Evolutionary conservation across 441 rosid species (phyloP).

Genomic region (Populus hybrid): DNA sequence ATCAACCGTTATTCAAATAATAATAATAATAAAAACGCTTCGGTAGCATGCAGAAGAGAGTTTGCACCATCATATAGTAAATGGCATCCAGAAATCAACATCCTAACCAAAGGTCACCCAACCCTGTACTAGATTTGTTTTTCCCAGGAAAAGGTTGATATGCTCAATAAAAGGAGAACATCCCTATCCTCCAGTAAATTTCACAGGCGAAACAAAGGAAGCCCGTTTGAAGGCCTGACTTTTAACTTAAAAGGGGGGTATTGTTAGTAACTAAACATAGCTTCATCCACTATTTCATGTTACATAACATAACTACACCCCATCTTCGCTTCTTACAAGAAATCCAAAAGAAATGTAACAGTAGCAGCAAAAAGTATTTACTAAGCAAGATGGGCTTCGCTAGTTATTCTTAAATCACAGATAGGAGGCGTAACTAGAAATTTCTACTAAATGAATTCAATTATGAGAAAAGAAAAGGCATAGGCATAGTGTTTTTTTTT

Average conservation of each 20-base stretch:
- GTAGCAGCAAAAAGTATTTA: background rate
- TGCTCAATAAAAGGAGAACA: background rate
- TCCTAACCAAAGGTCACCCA: background rate
- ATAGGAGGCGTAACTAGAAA: background rate
- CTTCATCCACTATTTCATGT: background rate
- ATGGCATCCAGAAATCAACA: slow-evolving; percentile 1
- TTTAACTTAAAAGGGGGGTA: background rate
- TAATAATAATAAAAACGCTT: background rate
- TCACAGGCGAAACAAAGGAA: background rate
- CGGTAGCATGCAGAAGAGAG: background rate
- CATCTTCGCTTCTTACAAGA: background rate
- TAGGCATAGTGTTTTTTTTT: background rate
- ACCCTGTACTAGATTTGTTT: background rate
- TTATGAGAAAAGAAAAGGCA: background rate
- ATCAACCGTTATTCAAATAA: background rate
- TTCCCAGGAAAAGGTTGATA: background rate
- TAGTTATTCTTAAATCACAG: background rate
- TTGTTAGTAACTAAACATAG: background rate
- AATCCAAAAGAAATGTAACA: background rate
- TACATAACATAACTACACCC: background rate
- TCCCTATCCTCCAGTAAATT: background rate
- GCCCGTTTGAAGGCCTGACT: background rate
- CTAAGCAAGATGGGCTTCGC: background rate
- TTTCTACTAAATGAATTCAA: background rate
- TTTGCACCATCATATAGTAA: background rate